Conservation (phyloP, 1,139 yeast genomes). For the Yamadazyma mexicana region DNA sequence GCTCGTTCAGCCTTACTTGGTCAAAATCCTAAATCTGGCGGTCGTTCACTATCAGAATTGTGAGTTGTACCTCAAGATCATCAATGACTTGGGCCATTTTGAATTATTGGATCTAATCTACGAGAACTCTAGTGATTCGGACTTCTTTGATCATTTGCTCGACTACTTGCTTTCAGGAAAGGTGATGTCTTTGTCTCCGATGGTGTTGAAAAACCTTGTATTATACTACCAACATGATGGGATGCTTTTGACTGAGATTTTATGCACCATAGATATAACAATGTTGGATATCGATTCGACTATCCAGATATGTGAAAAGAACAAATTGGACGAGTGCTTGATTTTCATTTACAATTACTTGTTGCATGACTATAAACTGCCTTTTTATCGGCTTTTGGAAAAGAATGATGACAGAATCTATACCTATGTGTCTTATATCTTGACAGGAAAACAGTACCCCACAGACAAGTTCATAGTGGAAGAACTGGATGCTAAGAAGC, state of each 20-base stretch:
- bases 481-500: conserved; percentile 39
- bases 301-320: conserved; percentile 52
- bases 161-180: conserved; percentile 48
- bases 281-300: conserved; percentile 77
- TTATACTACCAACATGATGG: conserved; percentile 45
- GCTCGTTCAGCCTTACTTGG: conserved; percentile 54
- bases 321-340: conserved; percentile 52
- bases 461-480: conserved; percentile 50
- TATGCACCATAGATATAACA: conserved; percentile 63
- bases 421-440: conserved; percentile 63
- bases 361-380: conserved; percentile 65
- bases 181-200: conserved; percentile 57
- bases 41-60: conserved; percentile 31
- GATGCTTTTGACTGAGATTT: conserved; percentile 57
- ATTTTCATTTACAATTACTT: conserved; percentile 69
- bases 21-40: conserved; percentile 56
- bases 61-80: conserved; percentile 22
- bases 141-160: conserved; percentile 54
- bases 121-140: conserved; percentile 41
- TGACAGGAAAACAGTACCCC: conserved; percentile 80
- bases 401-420: conserved; percentile 37
- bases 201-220: conserved; percentile 60
- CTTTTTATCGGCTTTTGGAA: conserved; percentile 56
- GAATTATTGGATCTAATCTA: conserved; percentile 50
- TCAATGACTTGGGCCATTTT: conserved; percentile 6